phyloP scores from a whole-genome alignment of 2,329 filamentous ascomycete species.

The Hansfordia pulvinata region DNA sequence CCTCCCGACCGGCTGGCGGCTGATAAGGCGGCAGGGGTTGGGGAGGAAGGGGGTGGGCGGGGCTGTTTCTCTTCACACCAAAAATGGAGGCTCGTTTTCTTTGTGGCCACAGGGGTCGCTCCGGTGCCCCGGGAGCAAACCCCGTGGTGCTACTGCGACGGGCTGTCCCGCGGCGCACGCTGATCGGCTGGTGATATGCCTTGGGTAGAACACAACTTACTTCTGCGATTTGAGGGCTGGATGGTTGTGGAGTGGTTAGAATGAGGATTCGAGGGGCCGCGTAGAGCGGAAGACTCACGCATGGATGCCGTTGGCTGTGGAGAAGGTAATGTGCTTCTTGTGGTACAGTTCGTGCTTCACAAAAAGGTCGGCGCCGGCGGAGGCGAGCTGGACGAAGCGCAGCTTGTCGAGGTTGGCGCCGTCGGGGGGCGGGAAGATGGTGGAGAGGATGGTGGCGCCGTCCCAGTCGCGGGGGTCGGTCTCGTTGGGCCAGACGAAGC shows the following conservation, averaged over 20 bases:
- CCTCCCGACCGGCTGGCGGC: too few species aligned
- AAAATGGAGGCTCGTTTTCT: too few species aligned
- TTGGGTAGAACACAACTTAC: too few species aligned
- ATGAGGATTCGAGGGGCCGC: neutral
- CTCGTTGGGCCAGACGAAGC: constrained; percentile 10
- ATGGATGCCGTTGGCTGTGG: constrained; percentile 43
- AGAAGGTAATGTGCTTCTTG: constrained; percentile 35
- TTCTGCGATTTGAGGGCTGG: too few species aligned
- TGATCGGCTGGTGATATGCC: too few species aligned
- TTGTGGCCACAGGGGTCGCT: too few species aligned
- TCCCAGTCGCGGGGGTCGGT: constrained; percentile 19
- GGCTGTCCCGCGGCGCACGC: too few species aligned
- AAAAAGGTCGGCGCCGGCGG: constrained; percentile 38
- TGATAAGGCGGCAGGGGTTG: too few species aligned
- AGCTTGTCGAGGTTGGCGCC: constrained; percentile 29
- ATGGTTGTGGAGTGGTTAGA: neutral
- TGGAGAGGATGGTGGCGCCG: constrained; percentile 25
- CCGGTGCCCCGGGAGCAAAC: too few species aligned
- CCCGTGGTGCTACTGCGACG: too few species aligned
- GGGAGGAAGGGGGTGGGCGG: too few species aligned
- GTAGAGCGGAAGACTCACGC: constrained; percentile 25
- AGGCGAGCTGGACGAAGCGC: constrained; percentile 38
- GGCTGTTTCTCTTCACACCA: too few species aligned
- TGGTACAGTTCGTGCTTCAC: constrained; percentile 30
- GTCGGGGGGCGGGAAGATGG: constrained; percentile 18